Conservation (phyloP, 2,329 filamentous ascomycete genomes). For the Diaporthe sp. region DNA sequence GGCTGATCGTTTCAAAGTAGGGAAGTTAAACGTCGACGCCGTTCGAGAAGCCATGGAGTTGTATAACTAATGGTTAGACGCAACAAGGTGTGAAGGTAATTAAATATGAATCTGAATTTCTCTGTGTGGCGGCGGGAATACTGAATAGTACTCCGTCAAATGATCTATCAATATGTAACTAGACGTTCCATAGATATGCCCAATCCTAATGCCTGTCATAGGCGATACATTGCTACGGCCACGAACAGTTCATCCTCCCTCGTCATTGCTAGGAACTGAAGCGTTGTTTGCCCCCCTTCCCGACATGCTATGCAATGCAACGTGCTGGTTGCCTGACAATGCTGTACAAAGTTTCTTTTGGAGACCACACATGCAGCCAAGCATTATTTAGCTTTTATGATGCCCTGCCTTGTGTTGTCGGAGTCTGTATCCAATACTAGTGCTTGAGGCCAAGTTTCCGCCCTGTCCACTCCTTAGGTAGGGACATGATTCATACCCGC, state of each 20-base stretch:
- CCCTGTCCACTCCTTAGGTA: not conserved
- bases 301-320: not conserved
- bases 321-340: not conserved
- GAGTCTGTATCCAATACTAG: not conserved
- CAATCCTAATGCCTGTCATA: not conserved
- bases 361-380: not conserved
- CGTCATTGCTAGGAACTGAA: not conserved
- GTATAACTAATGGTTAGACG: not conserved
- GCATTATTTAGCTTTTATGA: not conserved
- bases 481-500: not conserved
- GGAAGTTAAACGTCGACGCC: not conserved
- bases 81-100: not conserved
- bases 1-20: not conserved
- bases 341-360: not conserved
- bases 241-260: not conserved
- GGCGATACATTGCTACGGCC: too few relatives aligned
- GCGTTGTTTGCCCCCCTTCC: not conserved
- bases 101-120: not conserved
- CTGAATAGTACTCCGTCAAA: not conserved
- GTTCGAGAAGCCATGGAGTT: not conserved
- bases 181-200: too few relatives aligned
- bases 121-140: not conserved
- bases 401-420: not conserved
- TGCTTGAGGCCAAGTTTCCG: not conserved
- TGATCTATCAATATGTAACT: not conserved